Conservation (phyloP, 1,139 yeast genomes). For the Geotrichum carabidarum region DNA sequence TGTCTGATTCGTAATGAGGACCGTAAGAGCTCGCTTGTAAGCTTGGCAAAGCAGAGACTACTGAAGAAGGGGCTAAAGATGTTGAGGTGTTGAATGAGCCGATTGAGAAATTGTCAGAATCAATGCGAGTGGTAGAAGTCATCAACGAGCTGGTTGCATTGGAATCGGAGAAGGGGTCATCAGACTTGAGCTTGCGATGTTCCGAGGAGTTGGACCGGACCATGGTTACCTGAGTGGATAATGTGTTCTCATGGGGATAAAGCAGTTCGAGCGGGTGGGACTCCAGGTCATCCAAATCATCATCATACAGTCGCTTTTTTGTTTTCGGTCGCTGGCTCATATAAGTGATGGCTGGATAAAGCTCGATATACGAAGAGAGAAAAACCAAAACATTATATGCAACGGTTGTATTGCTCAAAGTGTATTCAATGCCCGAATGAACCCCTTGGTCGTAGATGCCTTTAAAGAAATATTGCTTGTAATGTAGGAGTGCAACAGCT, state of each 20-base stretch:
- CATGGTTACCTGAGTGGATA: not conserved
- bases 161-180: not conserved
- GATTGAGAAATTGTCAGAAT: not conserved
- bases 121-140: not conserved
- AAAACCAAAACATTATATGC: slow-evolving; percentile 2
- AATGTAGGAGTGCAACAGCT: slow-evolving; percentile 6
- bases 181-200: not conserved
- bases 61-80: slow-evolving; percentile 3
- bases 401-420: slow-evolving; percentile 2
- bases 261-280: slow-evolving; percentile 3
- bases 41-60: not conserved
- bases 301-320: not conserved
- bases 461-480: slow-evolving; percentile 4
- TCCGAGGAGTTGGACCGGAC: not conserved
- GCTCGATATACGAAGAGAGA: slow-evolving; percentile 11
- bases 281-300: slow-evolving; percentile 8
- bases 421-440: slow-evolving; percentile 7
- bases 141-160: not conserved
- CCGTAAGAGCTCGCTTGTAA: slow-evolving; percentile 6
- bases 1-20: not conserved
- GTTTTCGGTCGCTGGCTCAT: slow-evolving; percentile 13
- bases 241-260: not conserved
- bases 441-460: slow-evolving; percentile 9
- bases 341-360: slow-evolving; percentile 16
- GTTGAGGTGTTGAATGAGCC: slow-evolving; percentile 1